Percentiles rank a stretch among this genome's conserved stretches.
Evolutionary conservation across 2,329 filamentous ascomycete genomes (phyloP).

Genomic region (Fusarium sulawesiense): DNA sequence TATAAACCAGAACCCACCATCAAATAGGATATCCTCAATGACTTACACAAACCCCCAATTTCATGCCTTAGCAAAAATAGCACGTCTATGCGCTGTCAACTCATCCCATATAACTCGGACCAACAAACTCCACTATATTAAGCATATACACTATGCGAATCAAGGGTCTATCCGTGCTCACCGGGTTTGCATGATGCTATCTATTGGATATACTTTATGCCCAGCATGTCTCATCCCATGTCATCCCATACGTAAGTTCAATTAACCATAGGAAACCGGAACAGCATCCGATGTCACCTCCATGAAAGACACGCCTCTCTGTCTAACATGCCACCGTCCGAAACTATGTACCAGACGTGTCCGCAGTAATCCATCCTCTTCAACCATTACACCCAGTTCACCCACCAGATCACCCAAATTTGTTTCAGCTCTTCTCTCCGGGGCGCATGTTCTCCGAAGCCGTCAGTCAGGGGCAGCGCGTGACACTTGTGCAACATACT

Average conservation of each 20-base stretch:
- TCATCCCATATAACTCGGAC: not conserved
- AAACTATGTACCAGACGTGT: constrained; percentile 55
- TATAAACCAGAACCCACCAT: not conserved
- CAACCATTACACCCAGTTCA: too few relatives aligned
- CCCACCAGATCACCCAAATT: not conserved
- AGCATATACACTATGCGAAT: not conserved
- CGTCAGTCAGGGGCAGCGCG: constrained; percentile 52
- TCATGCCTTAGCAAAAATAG: not conserved
- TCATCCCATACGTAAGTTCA: not conserved
- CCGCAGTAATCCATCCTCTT: constrained; percentile 49
- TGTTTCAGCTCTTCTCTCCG: constrained; percentile 16
- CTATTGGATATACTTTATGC: not conserved
- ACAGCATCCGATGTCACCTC: constrained; percentile 58
- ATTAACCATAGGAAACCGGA: constrained; percentile 48
- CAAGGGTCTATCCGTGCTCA: not conserved
- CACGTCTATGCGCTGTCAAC: not conserved
- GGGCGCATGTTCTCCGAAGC: constrained; percentile 49
- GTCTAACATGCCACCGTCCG: constrained; percentile 61
- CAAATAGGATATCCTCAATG: not conserved
- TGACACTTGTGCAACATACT: constrained; percentile 49
- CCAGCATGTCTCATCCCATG: not conserved
- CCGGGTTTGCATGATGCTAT: not conserved
- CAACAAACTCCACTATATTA: not conserved
- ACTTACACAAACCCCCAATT: not conserved
- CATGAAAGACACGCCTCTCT: constrained; percentile 52